phyloP scores from a whole-genome alignment of 2,329 filamentous ascomycete genomes.

The Reticulascus tulasneorum region DNA sequence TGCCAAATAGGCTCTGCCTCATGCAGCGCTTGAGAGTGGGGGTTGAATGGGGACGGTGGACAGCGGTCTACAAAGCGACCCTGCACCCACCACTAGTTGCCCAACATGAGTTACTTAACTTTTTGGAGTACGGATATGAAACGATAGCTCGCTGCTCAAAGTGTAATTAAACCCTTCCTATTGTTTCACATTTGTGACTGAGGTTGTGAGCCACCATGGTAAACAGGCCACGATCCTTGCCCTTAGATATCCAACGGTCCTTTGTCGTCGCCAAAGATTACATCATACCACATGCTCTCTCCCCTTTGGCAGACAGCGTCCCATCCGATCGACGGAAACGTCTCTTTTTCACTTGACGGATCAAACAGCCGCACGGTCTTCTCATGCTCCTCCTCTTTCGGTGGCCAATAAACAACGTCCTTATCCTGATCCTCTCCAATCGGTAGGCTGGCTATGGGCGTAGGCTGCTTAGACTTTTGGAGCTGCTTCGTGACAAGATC shows the following conservation, averaged over 20 bases:
- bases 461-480: conserved; percentile 7
- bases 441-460: conserved; percentile 17
- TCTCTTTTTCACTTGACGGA: conserved; percentile 11
- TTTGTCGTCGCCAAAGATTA: conserved; percentile 27
- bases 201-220: no score
- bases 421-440: conserved; percentile 1
- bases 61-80: no score
- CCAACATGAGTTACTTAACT: no score
- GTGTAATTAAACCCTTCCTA: no score
- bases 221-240: no score
- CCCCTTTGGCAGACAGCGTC: conserved; percentile 29
- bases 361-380: conserved; percentile 17
- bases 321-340: conserved; percentile 23
- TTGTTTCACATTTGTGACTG: no score
- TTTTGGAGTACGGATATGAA: no score
- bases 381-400: conserved; percentile 14
- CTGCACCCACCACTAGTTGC: no score
- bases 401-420: conserved; percentile 20
- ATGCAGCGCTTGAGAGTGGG: no score
- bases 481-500: conserved; percentile 23
- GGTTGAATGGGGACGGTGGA: no score
- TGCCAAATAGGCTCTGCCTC: no score
- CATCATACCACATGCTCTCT: conserved; percentile 25
- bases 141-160: no score
- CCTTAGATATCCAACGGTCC: conserved; percentile 22